Evolutionary conservation across 192 early-diverging fungal species (phyloP), one percentile per base, ranked within the genome.

Genomic region (Martensiomyces pterosporus): DNA sequence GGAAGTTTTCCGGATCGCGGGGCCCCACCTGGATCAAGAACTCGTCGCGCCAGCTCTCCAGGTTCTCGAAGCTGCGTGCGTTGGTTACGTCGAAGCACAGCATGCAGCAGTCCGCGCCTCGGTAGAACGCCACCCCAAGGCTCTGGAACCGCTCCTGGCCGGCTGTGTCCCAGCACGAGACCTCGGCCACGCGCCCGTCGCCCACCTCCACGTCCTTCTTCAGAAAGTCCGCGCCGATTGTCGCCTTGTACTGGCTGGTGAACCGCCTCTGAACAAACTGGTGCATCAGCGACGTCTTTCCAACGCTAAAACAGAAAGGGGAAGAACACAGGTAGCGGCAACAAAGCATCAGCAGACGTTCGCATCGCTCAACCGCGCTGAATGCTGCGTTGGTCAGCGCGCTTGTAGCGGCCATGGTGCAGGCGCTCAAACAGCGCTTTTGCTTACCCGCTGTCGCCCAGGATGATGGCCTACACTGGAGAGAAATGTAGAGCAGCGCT

Each of bases 221-320:
- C 73, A 99, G 81, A 56, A 99, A 99, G 74, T 99, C 97, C 14
- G 97, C 94, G 21, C 97, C 97, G 52, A 99, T 97, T 27, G 97
- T 99, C 16, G 97, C 97, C 68, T 97, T 97, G 80, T 99, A 99
- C 74, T 95, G 92, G 60, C 82, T 90, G 67, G 79, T 89, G 77
- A 99, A 99, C 64, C 89, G 92, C 43, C 90, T 88, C 70, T 94
- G 93, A 18, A 99, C 92, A 81, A 93, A 99, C 74, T 97, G 97
- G 81, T 99, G 97, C 94, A 99, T 99, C 62, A 99, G 78, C 24
- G 93, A 97, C 22, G 97, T 97, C 64, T 96, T 98, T 40, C 94
- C 92, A 26, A 97, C 94, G 59, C 88, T n/a, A n/a, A n/a, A n/a
- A n/a, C n/a, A n/a, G n/a, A n/a, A n/a, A n/a, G n/a, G n/a, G n/a